Conservation (phyloP, 2,329 filamentous ascomycete genomes). For the Trichophyton schoenleinii region DNA sequence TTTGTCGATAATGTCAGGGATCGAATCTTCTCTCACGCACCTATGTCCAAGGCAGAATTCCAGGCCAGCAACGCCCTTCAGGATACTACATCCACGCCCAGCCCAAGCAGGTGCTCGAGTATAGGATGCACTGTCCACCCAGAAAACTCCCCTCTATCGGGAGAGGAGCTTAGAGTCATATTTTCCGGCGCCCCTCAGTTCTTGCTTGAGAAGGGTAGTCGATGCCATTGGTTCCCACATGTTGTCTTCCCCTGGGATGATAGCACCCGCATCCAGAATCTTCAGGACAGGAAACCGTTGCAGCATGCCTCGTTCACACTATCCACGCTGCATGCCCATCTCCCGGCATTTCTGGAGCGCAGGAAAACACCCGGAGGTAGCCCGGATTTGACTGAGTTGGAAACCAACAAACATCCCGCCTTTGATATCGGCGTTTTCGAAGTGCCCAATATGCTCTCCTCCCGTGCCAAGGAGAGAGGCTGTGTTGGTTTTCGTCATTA, state of each 20-base stretch:
- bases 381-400: slow-evolving; percentile 15
- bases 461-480: slow-evolving; percentile 34
- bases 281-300: slow-evolving; percentile 30
- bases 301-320: slow-evolving; percentile 31
- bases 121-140: slow-evolving; percentile 4
- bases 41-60: neutral
- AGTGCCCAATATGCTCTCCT: slow-evolving; percentile 38
- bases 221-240: slow-evolving; percentile 31
- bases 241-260: slow-evolving; percentile 35
- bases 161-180: slow-evolving; percentile 29
- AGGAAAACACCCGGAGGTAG: neutral
- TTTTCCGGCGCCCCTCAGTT: slow-evolving; percentile 36
- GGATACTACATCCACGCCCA: neutral
- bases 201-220: slow-evolving; percentile 31
- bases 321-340: slow-evolving; percentile 33
- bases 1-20: neutral
- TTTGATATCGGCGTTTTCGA: slow-evolving; percentile 37
- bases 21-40: neutral
- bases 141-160: slow-evolving; percentile 9
- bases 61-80: neutral
- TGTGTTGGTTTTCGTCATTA: slow-evolving; percentile 37
- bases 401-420: slow-evolving; percentile 24
- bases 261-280: slow-evolving; percentile 27
- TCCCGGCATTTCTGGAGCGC: slow-evolving; percentile 30
- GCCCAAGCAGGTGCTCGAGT: neutral